These are phyloP conservation scores for Castanospermum australe DNA, from an alignment of 306 rosid genomes.

Conservation along the genomic window DNA sequence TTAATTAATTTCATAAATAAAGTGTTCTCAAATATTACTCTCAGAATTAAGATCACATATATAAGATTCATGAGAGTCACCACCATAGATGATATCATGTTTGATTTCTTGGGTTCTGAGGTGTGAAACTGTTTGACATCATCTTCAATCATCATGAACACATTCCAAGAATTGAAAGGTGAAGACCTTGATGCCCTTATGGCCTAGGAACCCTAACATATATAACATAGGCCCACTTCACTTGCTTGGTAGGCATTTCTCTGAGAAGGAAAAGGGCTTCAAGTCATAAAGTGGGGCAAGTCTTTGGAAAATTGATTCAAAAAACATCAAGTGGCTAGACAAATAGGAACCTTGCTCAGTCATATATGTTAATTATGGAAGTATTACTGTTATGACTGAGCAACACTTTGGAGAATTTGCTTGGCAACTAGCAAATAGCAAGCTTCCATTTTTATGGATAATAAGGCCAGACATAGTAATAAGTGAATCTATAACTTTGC, in stretches of 20 bases:
- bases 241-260: not conserved
- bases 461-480: slow-evolving; percentile 41
- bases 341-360: slow-evolving; percentile 36
- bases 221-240: slow-evolving; percentile 31
- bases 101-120: too few species aligned
- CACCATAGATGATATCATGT: too few species aligned
- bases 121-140: too few species aligned
- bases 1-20: not conserved
- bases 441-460: slow-evolving; percentile 41
- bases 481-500: slow-evolving; percentile 23
- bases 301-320: slow-evolving; percentile 44
- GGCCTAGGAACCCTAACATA: slow-evolving; percentile 25
- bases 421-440: slow-evolving; percentile 50
- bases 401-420: slow-evolving; percentile 43
- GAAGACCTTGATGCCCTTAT: slow-evolving; percentile 35
- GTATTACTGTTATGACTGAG: slow-evolving; percentile 36
- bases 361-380: slow-evolving; percentile 45
- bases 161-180: too few species aligned
- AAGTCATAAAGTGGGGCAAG: slow-evolving; percentile 8
- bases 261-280: too few species aligned
- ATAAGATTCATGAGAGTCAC: not conserved
- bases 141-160: too few species aligned
- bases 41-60: not conserved
- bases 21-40: not conserved
- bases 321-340: slow-evolving; percentile 40